Conservation (phyloP, 306 rosid species). For the Luffa aegyptiaca region DNA sequence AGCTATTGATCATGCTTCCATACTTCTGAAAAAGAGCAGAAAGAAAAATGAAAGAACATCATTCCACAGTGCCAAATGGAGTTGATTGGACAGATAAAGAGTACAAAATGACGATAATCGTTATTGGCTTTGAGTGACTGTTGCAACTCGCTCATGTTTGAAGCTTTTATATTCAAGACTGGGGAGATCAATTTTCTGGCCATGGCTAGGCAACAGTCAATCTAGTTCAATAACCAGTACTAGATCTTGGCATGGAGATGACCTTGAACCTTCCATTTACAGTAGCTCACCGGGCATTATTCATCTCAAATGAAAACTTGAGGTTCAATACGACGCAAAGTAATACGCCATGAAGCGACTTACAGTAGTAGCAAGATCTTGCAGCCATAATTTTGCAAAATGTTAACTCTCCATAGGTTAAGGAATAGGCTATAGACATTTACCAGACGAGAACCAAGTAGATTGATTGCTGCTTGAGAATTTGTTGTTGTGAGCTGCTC, state of each 20-base stretch:
- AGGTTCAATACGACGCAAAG: background rate
- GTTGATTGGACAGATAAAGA: conserved; percentile 19
- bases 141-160: background rate
- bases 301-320: background rate
- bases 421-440: background rate
- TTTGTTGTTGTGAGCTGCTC: background rate
- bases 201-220: background rate
- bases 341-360: background rate
- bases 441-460: background rate
- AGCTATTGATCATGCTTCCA: conserved; percentile 39
- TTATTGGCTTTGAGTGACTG: background rate
- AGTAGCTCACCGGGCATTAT: background rate
- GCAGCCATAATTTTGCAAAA: background rate
- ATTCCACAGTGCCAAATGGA: conserved; percentile 42
- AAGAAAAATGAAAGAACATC: conserved; percentile 31
- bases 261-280: background rate
- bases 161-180: background rate
- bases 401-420: background rate
- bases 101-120: background rate
- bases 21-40: conserved; percentile 53
- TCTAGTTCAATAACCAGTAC: background rate
- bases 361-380: background rate
- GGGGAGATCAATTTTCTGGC: background rate
- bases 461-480: background rate
- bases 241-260: background rate